Evolutionary conservation across 805 yeast species (phyloP).

Genomic region (Saccharomycopsis malanga): DNA sequence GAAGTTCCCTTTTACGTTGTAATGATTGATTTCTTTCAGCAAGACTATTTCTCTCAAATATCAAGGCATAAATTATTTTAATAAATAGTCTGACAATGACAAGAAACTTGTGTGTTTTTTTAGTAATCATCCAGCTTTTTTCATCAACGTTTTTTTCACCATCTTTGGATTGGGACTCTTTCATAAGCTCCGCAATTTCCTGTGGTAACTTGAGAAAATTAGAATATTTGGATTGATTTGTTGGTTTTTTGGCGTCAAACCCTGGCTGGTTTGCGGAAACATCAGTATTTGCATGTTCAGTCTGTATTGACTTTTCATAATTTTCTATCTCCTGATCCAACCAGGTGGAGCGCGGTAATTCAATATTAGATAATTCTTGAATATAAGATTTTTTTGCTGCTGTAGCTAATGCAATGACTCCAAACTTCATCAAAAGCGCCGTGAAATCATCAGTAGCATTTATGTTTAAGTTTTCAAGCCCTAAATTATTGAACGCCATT

Average conservation of each 20-base stretch:
- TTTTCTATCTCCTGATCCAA: slow-evolving; percentile 24
- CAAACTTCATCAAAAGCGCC: slow-evolving; percentile 51
- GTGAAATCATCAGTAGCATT: slow-evolving; percentile 57
- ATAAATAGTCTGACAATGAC: not conserved
- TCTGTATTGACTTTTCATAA: slow-evolving; percentile 22
- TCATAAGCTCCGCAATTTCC: slow-evolving; percentile 23
- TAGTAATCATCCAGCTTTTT: slow-evolving; percentile 6
- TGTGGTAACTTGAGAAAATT: slow-evolving; percentile 26
- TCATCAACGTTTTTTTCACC: slow-evolving; percentile 1
- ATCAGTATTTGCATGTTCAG: too few relatives aligned
- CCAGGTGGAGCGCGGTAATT: slow-evolving; percentile 40
- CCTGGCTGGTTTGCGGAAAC: too few relatives aligned
- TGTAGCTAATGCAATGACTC: slow-evolving; percentile 57
- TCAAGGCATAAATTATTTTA: not conserved
- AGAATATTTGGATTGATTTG: slow-evolving; percentile 26
- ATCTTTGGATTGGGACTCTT: slow-evolving; percentile 1
- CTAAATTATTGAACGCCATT: slow-evolving; percentile 9
- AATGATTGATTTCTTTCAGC: slow-evolving; percentile 10
- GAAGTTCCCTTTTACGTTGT: slow-evolving; percentile 19
- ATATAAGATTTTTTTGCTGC: slow-evolving; percentile 62
- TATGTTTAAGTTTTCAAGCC: slow-evolving; percentile 33
- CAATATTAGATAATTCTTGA: slow-evolving; percentile 45
- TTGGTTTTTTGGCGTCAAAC: too few relatives aligned
- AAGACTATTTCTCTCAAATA: slow-evolving; percentile 7
- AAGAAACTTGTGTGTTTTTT: not conserved